These are phyloP conservation scores for Babesia gibsoni DNA, from an alignment of 169 alveolate species.

Conservation along the genomic window DNA sequence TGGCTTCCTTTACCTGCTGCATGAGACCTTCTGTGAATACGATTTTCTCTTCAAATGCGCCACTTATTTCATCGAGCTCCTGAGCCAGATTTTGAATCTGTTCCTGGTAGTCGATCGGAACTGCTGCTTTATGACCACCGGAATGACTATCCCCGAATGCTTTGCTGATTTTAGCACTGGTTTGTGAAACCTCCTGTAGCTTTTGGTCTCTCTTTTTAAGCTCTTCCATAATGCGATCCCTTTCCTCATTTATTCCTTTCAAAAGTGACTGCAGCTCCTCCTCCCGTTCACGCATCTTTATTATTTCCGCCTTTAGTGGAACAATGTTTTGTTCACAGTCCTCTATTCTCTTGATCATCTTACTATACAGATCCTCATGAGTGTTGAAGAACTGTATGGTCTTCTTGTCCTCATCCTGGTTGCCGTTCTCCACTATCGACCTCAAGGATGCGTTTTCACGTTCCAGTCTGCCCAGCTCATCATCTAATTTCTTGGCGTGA, in stretches of 20 bases:
- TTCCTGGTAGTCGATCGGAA: slow-evolving; percentile 18
- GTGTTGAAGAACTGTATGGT: neutral
- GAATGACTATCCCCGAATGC: neutral
- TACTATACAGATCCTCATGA: neutral
- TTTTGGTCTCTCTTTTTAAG: neutral
- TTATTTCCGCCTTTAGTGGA: neutral
- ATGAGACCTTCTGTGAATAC: slow-evolving; percentile 20
- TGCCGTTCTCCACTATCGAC: neutral
- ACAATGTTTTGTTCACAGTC: slow-evolving; percentile 1
- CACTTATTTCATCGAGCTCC: slow-evolving; percentile 59
- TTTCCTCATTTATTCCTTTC: neutral
- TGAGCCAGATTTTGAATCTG: slow-evolving; percentile 33
- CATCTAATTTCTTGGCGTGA: slow-evolving; percentile 14
- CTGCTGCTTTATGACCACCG: neutral
- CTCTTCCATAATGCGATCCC: neutral
- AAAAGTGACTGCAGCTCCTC: neutral
- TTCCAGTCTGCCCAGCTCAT: slow-evolving; percentile 35
- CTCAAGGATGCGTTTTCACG: slow-evolving; percentile 25
- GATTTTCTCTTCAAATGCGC: slow-evolving; percentile 58
- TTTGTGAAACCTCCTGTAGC: neutral
- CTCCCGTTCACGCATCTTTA: neutral
- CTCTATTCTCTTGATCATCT: slow-evolving; percentile 5
- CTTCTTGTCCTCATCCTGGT: slow-evolving; percentile 3
- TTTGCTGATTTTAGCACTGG: neutral
- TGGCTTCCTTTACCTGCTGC: slow-evolving; percentile 36